Evolutionary conservation across 2,329 filamentous ascomycete species (phyloP), one percentile per base, ranked within the genome.

Genomic region (Ophiostoma angusticollis): DNA sequence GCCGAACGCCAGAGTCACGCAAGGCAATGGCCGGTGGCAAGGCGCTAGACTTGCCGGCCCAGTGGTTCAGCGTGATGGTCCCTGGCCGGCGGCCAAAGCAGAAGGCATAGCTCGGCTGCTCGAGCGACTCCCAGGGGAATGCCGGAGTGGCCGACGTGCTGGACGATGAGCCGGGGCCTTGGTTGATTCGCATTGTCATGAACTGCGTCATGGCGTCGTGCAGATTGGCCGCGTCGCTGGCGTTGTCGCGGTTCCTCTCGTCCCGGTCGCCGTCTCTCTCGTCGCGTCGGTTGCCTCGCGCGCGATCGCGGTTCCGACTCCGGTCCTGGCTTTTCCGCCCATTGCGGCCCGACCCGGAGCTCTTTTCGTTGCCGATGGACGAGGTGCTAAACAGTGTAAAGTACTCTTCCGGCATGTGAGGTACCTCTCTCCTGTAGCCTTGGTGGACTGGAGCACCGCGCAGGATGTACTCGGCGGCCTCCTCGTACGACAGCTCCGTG

Each of bases 21-120:
- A 80, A 64, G 7, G 70, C 65, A 32, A 78, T 71, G 1, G 63
- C 54, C 2, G 74, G 69, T 16, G 72, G 70, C 5, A 70, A 54
- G 23, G 58, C 64, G 41, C 77, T 78, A 14, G 68, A 72, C 45
- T 71, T 63, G 40, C 70, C 67, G 11, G 72, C 70, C 71, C 78
- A 84, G 45, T 77, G 72, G 49, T 81, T 84, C 36, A 86, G 60
- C 0, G 80, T 84, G 37, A 81, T 71, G 1, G 80, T 85, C 6
- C 81, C 81, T 0, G 79, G 74, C 17, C 72, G 65, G 35, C 63
- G 62, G 11, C 81, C 81, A 54, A 74, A 80, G 47, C 68, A 72
- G 53, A 80, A 82, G 1, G 74, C 67, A 56, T 77, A 75, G 53
- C 78, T 83, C 5, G 81, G 81, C 50, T 84, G 79, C 52, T 86